These are phyloP conservation scores for Heliamphora pulchella DNA, from an alignment of 179 eudicot genomes.

Conservation along the genomic window DNA sequence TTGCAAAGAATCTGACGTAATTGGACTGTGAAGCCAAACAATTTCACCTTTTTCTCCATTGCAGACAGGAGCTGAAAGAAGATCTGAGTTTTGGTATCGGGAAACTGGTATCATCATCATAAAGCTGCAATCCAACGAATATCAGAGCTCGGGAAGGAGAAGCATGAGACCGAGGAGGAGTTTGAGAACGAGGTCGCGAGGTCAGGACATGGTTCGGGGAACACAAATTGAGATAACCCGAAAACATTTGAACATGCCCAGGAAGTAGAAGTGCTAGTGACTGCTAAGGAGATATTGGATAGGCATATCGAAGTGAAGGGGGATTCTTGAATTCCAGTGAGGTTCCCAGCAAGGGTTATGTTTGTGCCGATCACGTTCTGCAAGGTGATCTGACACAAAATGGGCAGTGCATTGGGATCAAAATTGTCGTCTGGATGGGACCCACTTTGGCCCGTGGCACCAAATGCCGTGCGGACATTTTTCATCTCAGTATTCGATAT, in stretches of 20 bases:
- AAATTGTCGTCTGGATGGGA: slow-evolving; percentile 57
- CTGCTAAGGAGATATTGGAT: slow-evolving; percentile 33
- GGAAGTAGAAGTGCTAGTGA: slow-evolving; percentile 13
- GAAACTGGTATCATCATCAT: slow-evolving; percentile 6
- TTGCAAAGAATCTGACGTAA: slow-evolving; percentile 42
- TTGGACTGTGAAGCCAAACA: slow-evolving; percentile 14
- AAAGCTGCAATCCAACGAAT: slow-evolving; percentile 24
- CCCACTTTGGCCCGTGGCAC: slow-evolving; percentile 42
- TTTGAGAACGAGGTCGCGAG: slow-evolving; percentile 22
- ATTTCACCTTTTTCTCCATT: slow-evolving; percentile 7
- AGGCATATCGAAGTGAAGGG: slow-evolving; percentile 52
- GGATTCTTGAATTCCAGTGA: slow-evolving; percentile 41
- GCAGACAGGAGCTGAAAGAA: not conserved
- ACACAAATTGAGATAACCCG: slow-evolving; percentile 38
- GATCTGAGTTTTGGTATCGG: not conserved
- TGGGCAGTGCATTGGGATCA: slow-evolving; percentile 48
- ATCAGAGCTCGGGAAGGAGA: slow-evolving; percentile 22
- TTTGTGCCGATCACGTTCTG: slow-evolving; percentile 34
- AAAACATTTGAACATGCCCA: slow-evolving; percentile 49
- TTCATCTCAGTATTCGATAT: slow-evolving; percentile 33
- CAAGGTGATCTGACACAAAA: slow-evolving; percentile 31
- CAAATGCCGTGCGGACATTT: slow-evolving; percentile 41
- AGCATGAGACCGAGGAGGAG: slow-evolving; percentile 19
- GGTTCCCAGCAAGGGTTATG: slow-evolving; percentile 36
- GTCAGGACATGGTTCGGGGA: slow-evolving; percentile 48